Evolutionary conservation across 805 yeast genomes (phyloP).

Genomic region (Yarrowia yakushimensis): DNA sequence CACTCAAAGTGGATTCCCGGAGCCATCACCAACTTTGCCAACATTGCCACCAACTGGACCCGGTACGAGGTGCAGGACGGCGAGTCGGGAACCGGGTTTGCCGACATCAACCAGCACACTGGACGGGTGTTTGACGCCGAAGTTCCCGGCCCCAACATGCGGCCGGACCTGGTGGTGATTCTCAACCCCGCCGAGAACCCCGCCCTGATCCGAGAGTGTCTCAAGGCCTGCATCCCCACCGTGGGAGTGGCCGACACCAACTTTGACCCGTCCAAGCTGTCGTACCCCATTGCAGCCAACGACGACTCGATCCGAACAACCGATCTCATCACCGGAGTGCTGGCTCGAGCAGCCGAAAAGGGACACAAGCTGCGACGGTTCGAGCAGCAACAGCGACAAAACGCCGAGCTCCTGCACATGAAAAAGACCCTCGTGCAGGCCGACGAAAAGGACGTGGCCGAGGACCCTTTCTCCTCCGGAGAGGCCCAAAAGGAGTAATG

Average conservation of each 20-base stretch:
- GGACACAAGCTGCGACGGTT: slow-evolving; percentile 62
- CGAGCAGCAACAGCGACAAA: slow-evolving; percentile 34
- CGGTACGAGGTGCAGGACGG: slow-evolving; percentile 74
- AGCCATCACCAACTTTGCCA: slow-evolving; percentile 78
- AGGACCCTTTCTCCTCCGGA: background rate
- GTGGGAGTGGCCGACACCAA: slow-evolving; percentile 93
- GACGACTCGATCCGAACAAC: slow-evolving; percentile 85
- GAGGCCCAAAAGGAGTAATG: slow-evolving; percentile 11
- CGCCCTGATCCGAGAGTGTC: slow-evolving; percentile 76
- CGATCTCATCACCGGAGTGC: slow-evolving; percentile 73
- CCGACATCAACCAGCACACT: slow-evolving; percentile 45
- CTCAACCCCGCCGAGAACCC: slow-evolving; percentile 86
- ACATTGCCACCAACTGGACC: slow-evolving; percentile 55
- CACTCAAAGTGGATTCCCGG: slow-evolving; percentile 92
- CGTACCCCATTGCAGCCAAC: slow-evolving; percentile 95
- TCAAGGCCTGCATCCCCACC: slow-evolving; percentile 79
- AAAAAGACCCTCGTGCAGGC: background rate
- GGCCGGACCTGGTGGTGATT: slow-evolving; percentile 84
- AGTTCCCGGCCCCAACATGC: slow-evolving; percentile 51
- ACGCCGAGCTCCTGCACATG: slow-evolving; percentile 16
- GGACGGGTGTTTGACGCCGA: slow-evolving; percentile 40
- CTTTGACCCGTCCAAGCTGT: slow-evolving; percentile 81
- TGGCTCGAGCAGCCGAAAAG: slow-evolving; percentile 78
- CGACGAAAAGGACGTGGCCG: background rate
- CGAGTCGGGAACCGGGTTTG: slow-evolving; percentile 40